These are phyloP conservation scores for Rasamsonia emersonii DNA, from an alignment of 2,329 filamentous ascomycete genomes.

Conservation along the genomic window DNA sequence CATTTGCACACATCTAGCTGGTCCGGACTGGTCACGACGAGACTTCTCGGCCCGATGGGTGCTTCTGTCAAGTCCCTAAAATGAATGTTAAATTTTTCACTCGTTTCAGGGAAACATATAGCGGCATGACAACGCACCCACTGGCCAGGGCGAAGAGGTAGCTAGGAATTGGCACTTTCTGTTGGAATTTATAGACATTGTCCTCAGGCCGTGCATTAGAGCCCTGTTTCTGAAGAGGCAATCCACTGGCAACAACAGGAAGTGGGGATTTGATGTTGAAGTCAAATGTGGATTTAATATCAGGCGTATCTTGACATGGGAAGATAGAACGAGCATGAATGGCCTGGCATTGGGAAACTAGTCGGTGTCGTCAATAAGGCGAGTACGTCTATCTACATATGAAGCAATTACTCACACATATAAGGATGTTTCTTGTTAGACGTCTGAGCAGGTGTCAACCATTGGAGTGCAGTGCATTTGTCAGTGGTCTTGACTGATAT, in stretches of 20 bases:
- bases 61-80: slow-evolving; percentile 76
- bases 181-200: slow-evolving; percentile 72
- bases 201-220: slow-evolving; percentile 47
- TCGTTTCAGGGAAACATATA: not conserved
- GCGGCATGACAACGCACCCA: too few species aligned
- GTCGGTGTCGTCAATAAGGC: slow-evolving; percentile 3
- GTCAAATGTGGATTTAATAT: slow-evolving; percentile 90
- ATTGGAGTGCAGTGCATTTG: slow-evolving; percentile 86
- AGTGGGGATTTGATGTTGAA: slow-evolving; percentile 82
- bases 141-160: slow-evolving; percentile 90
- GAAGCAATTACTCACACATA: slow-evolving; percentile 52
- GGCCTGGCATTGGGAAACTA: slow-evolving; percentile 87
- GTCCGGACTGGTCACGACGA: slow-evolving; percentile 80
- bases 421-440: slow-evolving; percentile 94
- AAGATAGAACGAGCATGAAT: slow-evolving; percentile 92
- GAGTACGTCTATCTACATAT: not conserved
- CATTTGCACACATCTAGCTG: slow-evolving; percentile 75
- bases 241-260: slow-evolving; percentile 84
- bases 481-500: slow-evolving; percentile 74
- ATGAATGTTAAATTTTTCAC: slow-evolving; percentile 3
- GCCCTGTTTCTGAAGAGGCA: slow-evolving; percentile 47
- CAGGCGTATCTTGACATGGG: slow-evolving; percentile 94
- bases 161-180: slow-evolving; percentile 84
- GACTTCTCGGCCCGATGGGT: slow-evolving; percentile 75
- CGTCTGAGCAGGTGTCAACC: slow-evolving; percentile 88